Percentiles rank a stretch among this genome's conserved stretches.
Evolutionary conservation across 2,329 filamentous ascomycete species (phyloP).

Genomic region (Sporothrix brunneoviolacea): DNA sequence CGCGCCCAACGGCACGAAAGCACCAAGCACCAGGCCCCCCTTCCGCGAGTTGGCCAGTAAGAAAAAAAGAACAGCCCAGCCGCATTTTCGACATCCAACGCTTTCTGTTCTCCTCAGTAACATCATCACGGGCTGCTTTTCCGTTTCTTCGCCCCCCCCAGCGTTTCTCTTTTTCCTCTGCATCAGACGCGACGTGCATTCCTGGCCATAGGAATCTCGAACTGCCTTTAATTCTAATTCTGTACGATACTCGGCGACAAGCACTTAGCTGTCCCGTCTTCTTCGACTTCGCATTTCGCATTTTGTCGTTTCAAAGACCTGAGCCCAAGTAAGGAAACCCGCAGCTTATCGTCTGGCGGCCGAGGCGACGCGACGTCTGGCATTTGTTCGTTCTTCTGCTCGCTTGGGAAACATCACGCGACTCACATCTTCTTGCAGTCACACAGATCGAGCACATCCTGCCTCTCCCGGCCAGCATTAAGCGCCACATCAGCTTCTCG

Average conservation of each 20-base stretch:
- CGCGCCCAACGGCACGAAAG: neutral
- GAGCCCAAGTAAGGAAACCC: too few relatives aligned
- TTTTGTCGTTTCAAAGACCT: too few relatives aligned
- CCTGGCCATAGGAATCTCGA: slow-evolving; percentile 14
- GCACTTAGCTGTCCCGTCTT: too few relatives aligned
- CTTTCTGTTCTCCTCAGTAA: slow-evolving; percentile 4
- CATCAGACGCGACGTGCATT: slow-evolving; percentile 10
- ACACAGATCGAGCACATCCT: too few relatives aligned
- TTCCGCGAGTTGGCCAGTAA: slow-evolving; percentile 13
- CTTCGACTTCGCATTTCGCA: too few relatives aligned
- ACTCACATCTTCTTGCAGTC: neutral
- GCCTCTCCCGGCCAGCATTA: too few relatives aligned
- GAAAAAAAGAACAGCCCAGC: slow-evolving; percentile 17
- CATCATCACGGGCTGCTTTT: slow-evolving; percentile 6
- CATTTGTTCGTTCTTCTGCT: neutral
- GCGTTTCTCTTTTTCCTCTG: neutral
- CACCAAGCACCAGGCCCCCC: neutral
- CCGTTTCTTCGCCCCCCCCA: neutral
- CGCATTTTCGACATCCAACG: slow-evolving; percentile 18
- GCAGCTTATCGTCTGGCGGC: too few relatives aligned
- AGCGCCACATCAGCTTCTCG: too few relatives aligned
- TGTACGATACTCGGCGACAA: too few relatives aligned
- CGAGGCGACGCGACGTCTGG: too few relatives aligned
- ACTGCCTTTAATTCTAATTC: neutral
- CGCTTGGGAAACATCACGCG: neutral